phyloP scores from a whole-genome alignment of 129 eudicot genomes.

The Rutidosis leptorrhynchoides region DNA sequence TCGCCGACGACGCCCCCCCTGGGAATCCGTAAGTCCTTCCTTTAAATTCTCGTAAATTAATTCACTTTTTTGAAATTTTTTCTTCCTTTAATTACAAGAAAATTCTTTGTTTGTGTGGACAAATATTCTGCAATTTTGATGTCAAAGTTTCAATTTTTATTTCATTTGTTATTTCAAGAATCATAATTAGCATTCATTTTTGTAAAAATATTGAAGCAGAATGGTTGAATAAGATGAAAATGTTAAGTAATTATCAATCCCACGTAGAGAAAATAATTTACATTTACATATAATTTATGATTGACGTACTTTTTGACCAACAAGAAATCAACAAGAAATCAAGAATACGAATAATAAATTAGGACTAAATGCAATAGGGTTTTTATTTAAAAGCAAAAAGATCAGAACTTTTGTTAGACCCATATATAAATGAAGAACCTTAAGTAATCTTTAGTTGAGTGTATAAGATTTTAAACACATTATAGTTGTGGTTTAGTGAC shows the following conservation, averaged over 20 bases:
- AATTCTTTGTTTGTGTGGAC: neutral
- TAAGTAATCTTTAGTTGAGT: no score
- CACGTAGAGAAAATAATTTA: no score
- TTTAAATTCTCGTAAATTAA: neutral
- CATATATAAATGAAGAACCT: no score
- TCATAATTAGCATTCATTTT: slow-evolving; percentile 8
- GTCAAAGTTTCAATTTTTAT: neutral
- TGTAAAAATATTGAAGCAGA: neutral
- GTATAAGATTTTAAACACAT: no score
- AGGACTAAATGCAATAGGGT: no score
- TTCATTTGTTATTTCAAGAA: neutral
- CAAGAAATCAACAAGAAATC: no score
- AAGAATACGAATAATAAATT: no score
- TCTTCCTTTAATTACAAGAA: slow-evolving; percentile 2
- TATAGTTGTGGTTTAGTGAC: no score
- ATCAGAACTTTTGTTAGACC: no score
- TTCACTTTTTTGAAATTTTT: neutral
- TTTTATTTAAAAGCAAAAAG: no score
- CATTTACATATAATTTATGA: slow-evolving; percentile 6
- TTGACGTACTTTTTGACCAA: no score
- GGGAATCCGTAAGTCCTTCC: slow-evolving; percentile 52
- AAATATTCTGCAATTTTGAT: neutral
- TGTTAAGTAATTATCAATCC: slow-evolving; percentile 5
- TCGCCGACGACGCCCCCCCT: slow-evolving; percentile 57
- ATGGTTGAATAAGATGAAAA: neutral